phyloP scores from a whole-genome alignment of 169 alveolate species.

The Eimeria sp. region DNA sequence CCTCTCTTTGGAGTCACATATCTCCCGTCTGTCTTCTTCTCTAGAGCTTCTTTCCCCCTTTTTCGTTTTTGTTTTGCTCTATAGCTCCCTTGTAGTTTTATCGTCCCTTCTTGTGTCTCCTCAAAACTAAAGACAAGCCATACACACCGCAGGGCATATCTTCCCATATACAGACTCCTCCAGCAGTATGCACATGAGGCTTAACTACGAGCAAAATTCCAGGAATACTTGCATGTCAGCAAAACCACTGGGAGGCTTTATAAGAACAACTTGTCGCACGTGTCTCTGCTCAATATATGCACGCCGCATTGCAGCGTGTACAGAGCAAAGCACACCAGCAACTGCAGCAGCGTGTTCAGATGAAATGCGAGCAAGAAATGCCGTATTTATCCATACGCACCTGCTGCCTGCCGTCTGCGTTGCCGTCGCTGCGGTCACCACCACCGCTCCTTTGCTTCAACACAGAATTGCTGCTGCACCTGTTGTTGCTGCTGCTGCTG shows the following conservation, averaged over 20 bases:
- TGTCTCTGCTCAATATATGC: background rate
- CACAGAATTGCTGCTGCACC: constrained; percentile 58
- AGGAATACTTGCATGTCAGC: no score
- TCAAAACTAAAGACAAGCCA: background rate
- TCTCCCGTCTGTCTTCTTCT: background rate
- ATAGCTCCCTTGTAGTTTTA: background rate
- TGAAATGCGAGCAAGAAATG: no score
- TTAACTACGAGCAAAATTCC: no score
- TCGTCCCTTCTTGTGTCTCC: background rate
- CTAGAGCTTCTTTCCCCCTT: background rate
- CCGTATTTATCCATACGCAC: background rate
- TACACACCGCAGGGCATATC: background rate
- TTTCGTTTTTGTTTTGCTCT: no score
- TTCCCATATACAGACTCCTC: background rate
- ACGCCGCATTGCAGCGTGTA: background rate
- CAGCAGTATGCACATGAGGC: background rate
- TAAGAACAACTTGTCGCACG: background rate
- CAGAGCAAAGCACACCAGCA: background rate
- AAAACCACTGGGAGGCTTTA: no score
- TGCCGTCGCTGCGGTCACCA: constrained; percentile 20
- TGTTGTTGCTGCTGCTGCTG: constrained; percentile 46
- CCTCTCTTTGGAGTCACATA: no score
- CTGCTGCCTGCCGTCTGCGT: constrained; percentile 12
- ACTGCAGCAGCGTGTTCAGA: no score
- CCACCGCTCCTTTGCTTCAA: constrained; percentile 15